Base-by-base conservation (phyloP, 73 alveolate genomes). In the Paramecium octaurelia region DNA sequence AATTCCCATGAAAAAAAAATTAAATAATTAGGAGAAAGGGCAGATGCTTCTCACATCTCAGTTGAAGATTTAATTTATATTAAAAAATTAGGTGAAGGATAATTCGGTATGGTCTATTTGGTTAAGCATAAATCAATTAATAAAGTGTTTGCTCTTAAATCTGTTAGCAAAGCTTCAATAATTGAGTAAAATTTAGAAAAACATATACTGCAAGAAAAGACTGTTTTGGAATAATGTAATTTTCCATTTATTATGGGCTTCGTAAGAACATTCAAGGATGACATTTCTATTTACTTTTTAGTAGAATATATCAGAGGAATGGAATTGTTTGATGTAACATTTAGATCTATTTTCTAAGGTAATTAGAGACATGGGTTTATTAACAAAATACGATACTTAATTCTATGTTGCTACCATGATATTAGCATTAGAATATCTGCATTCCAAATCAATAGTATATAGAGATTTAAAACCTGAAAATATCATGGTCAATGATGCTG, bases 381-480 rank as follows among this genome's bases (percentile, higher is more conserved):
- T 93, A 93, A 84, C 42, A 7, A 80, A 92, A 48, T 80, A 42
- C 18, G 94, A 93, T 64, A 44, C 94, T 8, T 46, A 84, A 85
- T 93, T 93, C 54, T 93, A 93, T 38, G 27, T 87, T 23, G 87
- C 89, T 7, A 50, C 94, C 6, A 44, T 88, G 86, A 88, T 92
- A 20, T 57, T 48, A 18, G 48, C 70, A 12, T 69, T 96, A 29
- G 97, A 95, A 91, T 95, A 95, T 86, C 60, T 96, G 86, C 98
- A 96, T 80, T 94, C 92, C 36, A 93, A 77, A 68, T 75, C 92
- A 31, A 90, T 95, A 23, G 85, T 93, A 7, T 95, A 95, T 73
- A 46, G 98, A 18, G 98, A 96, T 95, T 57, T 96, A 64, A 95
- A 95, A 54, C 98, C 98, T 18, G 96, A 96, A 77, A 96, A 96